Conservation (phyloP, 768 basidiomycete species). For the Suillus paluster region DNA sequence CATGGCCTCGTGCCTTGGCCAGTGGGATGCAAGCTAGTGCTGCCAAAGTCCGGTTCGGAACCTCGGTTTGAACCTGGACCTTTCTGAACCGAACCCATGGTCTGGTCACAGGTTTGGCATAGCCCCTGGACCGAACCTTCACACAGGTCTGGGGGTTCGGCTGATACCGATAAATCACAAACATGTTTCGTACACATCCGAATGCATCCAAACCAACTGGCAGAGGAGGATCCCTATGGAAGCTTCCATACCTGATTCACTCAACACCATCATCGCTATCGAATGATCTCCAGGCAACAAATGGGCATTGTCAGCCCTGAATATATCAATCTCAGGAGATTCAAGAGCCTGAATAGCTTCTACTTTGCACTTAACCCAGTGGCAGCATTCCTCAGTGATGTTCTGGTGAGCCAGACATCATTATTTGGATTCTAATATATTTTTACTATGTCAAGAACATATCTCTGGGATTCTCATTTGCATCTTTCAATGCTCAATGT, state of each 20-base stretch:
- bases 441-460: neutral
- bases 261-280: neutral
- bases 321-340: neutral
- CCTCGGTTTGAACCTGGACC: too few relatives aligned
- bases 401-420: too few relatives aligned
- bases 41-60: too few relatives aligned
- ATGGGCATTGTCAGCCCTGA: neutral
- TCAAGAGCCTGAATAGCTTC: too few relatives aligned
- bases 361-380: too few relatives aligned
- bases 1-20: too few relatives aligned
- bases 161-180: neutral
- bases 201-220: neutral
- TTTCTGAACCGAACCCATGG: neutral
- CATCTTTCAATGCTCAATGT: neutral
- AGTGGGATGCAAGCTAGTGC: too few relatives aligned
- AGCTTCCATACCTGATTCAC: neutral
- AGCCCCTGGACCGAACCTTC: neutral
- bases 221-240: neutral
- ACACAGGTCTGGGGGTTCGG: neutral
- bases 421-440: too few relatives aligned
- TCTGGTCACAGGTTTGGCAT: neutral
- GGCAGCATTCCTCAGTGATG: too few relatives aligned
- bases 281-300: neutral
- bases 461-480: neutral
- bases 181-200: neutral